Evolutionary conservation across 495 filamentous ascomycete species (phyloP), one percentile per base, ranked within the genome.

Genomic region (Neurospora africana): DNA sequence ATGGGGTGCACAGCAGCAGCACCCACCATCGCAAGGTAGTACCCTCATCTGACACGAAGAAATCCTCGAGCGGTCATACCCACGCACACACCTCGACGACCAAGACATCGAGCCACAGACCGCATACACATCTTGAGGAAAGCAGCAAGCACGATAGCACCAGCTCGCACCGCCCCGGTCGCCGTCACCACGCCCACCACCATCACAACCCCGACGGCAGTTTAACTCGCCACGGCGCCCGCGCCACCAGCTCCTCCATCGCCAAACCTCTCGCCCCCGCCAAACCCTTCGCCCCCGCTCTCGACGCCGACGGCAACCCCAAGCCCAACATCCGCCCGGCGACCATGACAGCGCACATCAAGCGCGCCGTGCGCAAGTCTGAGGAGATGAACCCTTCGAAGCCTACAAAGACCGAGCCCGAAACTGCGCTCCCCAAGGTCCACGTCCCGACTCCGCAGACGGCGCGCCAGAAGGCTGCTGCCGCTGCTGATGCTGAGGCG

Each of bases 331-430:
- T 74, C 69, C 70, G 74, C n/a, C 76, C 76, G 1, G 68, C 69
- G 13, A 73, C 71, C 43, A 38, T 67, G 23, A 76, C 76, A 1
- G 74, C 76, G n/a, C 76, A 77, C 65, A 74, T 70, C 43, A 71
- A 74, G 65, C 70, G 72, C 4, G 76, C 76, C n/a, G 37, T 77
- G 23, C 68, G 74, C 23, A 75, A 75, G 36, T 75, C 74, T 1
- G 74, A 69, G 27, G 74, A 43, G 0, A 36, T 73, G 39, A 58
- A 43, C 38, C 61, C n/a, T 5, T 65, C 53, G 6, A 65, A 61
- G 15, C 41, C 68, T 3, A 6, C 19, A 2, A 35, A 38, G 10
- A 35, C 36, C 43, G 43, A 68, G 53, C n/a, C 68, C 27, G 41
- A 38, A 33, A 53, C 43, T 2, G 33, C 37, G 38, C 37, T 33